Base-by-base conservation (phyloP, 768 basidiomycete species). In the Mycena galopus region DNA sequence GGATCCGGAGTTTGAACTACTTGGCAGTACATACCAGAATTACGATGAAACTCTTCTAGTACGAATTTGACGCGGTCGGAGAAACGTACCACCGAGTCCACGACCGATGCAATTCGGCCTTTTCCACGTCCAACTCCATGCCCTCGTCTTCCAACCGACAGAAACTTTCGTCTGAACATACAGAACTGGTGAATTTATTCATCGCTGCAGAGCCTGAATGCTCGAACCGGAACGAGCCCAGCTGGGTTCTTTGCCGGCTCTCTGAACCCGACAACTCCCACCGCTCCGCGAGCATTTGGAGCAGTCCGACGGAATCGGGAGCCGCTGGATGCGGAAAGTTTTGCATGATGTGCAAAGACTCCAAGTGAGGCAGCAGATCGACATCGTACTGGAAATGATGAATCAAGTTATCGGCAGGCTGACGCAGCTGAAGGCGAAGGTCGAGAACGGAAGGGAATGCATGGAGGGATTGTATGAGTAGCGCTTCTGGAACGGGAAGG, bases 341-440 rank as follows among this genome's bases (percentile, higher is more conserved):
- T 21, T 64, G 61, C 27, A 57, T 30, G 35, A 63, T 27, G 33
- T 70, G 55, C n/a, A 70, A 32, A 21, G 69, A 64, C 21, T 70
- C 14, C 39, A 70, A 63, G 10, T 25, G 50, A 2, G 60, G 60
- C 3, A 69, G 55, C 12, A 69, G 50, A n/a, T 55, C 21, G n/a
- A 27, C 27, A 35, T 69, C 44, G 25, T 30, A 27, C 23, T 16
- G n/a, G 2, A 62, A n/a, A 44, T 37, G 51, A 2, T 1, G 19
- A 25, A 61, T 2, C 4, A 69, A n/a, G 27, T 37, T 60, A 6
- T 29, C 29, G 27, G 35, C 62, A 47, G 33, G 37, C 21, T 56
- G 29, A 21, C 39, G 37, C 12, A 70, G 53, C 44, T 70, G 62
- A 25, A 70, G 62, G 27, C 44, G 37, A 32, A 70, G 69, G 39